Evolutionary conservation across 495 filamentous ascomycete genomes (phyloP), one percentile per base, ranked within the genome.

Genomic region (Penicillium silybi): DNA sequence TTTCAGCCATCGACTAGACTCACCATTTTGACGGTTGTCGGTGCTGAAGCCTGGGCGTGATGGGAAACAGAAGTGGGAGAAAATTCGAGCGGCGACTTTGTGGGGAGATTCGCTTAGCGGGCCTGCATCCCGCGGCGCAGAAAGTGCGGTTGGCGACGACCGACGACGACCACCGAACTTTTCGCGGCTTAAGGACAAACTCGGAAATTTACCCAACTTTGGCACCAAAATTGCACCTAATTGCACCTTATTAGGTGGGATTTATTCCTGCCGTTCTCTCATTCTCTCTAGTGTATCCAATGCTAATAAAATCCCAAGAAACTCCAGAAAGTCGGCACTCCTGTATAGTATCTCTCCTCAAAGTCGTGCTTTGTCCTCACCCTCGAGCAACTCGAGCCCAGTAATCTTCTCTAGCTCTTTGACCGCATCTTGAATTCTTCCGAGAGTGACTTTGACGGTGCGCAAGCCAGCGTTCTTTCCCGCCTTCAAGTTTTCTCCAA

Each of bases 401-500:
- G 77, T 81, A 40, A 82, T 52, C 53, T 68, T 66, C 64, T 89
- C 86, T 55, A 89, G 62, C 64, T 88, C 84, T 58, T 65, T 75
- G 13, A 89, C 85, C 10, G 92, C 92, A 68, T 90, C 83, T 71
- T 80, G 83, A 6, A 85, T 84, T 66, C 74, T 83, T 25, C 92
- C 92, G 26, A 97, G 71, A 7, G 78, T 73, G 2, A 97, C 93
- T 64, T 87, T 95, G 53, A 98, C 77, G 2, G 92, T 96, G 50
- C 77, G 70, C 66, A 97, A 86, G 22, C 93, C 93, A 10, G 82
- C 66, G 46, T 70, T 75, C 73, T 79, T 90, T 10, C 85, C 93
- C 10, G 79, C 82, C 73, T 90, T 92, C 58, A 97, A 67, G 66
- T 98, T 98, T 73, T 88, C 83, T 0, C 93, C 93, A 63, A 98